A percentile compares a stretch with the other conserved stretches of the same genome.
Evolutionary conservation across 345 rosid genomes (phyloP).

Genomic region (Eucalyptus virginea): DNA sequence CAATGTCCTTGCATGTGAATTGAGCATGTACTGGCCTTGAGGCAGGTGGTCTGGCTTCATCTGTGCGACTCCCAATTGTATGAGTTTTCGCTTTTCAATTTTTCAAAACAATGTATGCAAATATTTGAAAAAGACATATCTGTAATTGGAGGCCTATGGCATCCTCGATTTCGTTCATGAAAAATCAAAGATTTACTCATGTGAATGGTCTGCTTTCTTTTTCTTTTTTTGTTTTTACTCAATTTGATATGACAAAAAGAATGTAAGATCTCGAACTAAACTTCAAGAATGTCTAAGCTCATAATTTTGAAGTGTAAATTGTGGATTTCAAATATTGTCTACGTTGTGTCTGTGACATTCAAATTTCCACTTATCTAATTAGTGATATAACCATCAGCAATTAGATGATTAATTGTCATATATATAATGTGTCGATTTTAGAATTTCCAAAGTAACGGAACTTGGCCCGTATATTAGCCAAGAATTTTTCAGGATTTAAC

Average conservation of each 20-base stretch:
- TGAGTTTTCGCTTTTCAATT: neutral
- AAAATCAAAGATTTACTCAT: neutral
- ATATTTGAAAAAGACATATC: neutral
- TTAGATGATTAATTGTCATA: no score
- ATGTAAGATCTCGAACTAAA: neutral
- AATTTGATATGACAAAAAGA: neutral
- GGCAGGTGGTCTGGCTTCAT: neutral
- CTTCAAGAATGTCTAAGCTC: neutral
- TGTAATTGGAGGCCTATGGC: neutral
- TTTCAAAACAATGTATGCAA: no score
- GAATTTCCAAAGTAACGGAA: no score
- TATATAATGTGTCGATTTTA: no score
- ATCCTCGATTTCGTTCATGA: no score
- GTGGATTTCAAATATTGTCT: neutral
- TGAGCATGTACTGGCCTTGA: neutral
- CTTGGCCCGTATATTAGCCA: no score
- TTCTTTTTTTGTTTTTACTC: neutral
- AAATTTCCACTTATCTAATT: no score
- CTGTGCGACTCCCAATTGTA: neutral
- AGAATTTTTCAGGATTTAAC: no score
- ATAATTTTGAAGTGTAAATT: no score
- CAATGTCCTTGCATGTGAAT: neutral
- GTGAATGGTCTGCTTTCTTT: no score
- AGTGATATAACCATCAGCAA: no score
- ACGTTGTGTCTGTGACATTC: neutral